phyloP scores from a whole-genome alignment of 192 early-diverging fungal species.

The Linnemannia exigua region DNA sequence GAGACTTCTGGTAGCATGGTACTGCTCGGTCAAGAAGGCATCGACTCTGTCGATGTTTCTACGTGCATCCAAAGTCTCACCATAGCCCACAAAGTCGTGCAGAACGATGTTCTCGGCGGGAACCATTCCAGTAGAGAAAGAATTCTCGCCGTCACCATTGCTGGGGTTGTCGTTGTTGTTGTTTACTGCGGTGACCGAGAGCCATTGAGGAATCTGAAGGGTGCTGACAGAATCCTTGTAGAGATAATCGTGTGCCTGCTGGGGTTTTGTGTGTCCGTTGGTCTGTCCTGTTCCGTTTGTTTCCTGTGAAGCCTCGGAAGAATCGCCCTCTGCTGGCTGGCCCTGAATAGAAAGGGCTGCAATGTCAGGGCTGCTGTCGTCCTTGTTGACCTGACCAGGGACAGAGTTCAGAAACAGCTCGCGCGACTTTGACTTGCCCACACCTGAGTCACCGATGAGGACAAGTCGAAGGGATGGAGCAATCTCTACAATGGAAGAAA shows the following conservation, averaged over 20 bases:
- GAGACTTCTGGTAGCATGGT: conserved; percentile 35
- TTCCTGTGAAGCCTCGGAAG: not conserved
- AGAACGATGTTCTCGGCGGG: conserved; percentile 47
- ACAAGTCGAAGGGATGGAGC: conserved; percentile 47
- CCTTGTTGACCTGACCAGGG: conserved; percentile 36
- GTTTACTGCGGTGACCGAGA: conserved; percentile 20
- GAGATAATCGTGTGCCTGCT: conserved; percentile 2
- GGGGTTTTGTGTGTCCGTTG: not conserved
- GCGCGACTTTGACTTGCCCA: conserved; percentile 47
- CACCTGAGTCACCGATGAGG: conserved; percentile 52
- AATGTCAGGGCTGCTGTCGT: conserved; percentile 17
- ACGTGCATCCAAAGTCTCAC: conserved; percentile 36
- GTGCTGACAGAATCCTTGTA: conserved; percentile 40
- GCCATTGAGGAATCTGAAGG: conserved; percentile 44
- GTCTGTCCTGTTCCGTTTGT: not conserved
- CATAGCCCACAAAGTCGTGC: conserved; percentile 56
- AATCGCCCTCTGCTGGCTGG: not conserved
- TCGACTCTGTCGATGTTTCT: conserved; percentile 48
- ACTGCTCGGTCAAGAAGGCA: conserved; percentile 39
- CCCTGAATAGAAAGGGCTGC: conserved; percentile 23
- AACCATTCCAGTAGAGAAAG: not conserved
- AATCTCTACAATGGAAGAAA: conserved; percentile 38
- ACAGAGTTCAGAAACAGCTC: conserved; percentile 34
- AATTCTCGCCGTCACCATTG: not conserved
- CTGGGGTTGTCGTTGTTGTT: not conserved